A percentile compares a stretch with the other conserved stretches of the same genome.
These are phyloP conservation scores for Phtheirospermum japonicum DNA, from an alignment of 257 asterid species.

Conservation along the genomic window DNA sequence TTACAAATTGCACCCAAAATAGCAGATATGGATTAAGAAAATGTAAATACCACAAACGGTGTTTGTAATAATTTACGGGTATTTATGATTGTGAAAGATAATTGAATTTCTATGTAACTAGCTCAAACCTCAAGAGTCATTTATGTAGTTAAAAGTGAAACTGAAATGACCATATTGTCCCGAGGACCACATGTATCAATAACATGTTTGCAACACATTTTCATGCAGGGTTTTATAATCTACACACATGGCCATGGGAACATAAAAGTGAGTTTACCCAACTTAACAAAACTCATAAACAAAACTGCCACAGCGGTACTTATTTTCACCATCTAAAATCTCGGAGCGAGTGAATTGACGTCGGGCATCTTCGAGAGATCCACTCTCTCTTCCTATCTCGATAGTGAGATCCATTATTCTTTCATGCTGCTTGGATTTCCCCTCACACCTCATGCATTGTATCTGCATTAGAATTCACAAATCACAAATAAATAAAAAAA, in stretches of 20 bases:
- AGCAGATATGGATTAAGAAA: neutral
- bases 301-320: slow-evolving; percentile 76
- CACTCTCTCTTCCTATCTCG: slow-evolving; percentile 75
- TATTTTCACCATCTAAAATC: slow-evolving; percentile 80
- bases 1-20: neutral
- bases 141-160: neutral
- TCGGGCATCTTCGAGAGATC: slow-evolving; percentile 70
- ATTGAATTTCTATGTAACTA: neutral
- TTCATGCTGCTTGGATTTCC: slow-evolving; percentile 62
- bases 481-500: neutral
- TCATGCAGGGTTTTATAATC: no score
- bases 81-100: neutral
- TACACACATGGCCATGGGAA: neutral
- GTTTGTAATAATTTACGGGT: no score
- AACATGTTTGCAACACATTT: neutral
- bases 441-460: slow-evolving; percentile 74
- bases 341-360: slow-evolving; percentile 69
- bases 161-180: slow-evolving; percentile 8
- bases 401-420: slow-evolving; percentile 90
- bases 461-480: slow-evolving; percentile 50
- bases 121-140: neutral
- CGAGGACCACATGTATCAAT: neutral
- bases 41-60: no score
- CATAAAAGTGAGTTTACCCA: neutral
- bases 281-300: slow-evolving; percentile 19